Evolutionary conservation across 768 basidiomycete genomes (phyloP).

Genomic region (Boletales sp.): DNA sequence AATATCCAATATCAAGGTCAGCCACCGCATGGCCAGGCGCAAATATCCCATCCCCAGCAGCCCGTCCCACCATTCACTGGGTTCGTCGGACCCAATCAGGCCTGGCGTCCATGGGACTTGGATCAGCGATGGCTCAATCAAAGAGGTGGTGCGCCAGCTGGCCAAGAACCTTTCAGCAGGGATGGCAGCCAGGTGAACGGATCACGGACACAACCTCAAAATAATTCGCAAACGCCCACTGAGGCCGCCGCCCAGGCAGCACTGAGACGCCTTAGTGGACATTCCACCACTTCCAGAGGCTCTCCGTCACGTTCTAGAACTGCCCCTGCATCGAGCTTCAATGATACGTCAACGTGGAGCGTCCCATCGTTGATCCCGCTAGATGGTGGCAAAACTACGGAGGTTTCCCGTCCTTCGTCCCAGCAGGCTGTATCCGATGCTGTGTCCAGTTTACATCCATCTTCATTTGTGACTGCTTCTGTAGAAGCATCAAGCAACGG

Average conservation of each 20-base stretch:
- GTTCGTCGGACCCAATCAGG: constrained; percentile 59
- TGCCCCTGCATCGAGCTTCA: constrained; percentile 3
- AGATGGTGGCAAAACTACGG: constrained; percentile 7
- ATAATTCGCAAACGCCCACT: constrained; percentile 31
- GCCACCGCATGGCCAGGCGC: constrained; percentile 32
- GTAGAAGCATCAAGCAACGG: not conserved
- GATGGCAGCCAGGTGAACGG: not conserved
- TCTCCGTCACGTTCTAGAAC: constrained; percentile 6
- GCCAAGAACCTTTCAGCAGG: constrained; percentile 7
- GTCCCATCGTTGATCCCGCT: constrained; percentile 26
- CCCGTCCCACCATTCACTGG: constrained; percentile 56
- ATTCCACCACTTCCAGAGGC: constrained; percentile 9
- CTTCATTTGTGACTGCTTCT: constrained; percentile 2
- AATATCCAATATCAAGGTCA: constrained; percentile 57
- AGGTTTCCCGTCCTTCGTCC: not conserved
- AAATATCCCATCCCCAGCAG: constrained; percentile 26
- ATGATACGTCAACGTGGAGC: constrained; percentile 16
- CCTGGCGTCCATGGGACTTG: constrained; percentile 63
- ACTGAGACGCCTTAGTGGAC: constrained; percentile 43
- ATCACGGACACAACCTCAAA: constrained; percentile 9
- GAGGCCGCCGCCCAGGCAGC: constrained; percentile 69
- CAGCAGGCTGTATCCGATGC: constrained; percentile 1
- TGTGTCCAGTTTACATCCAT: constrained; percentile 7
- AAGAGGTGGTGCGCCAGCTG: not conserved
- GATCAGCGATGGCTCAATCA: constrained; percentile 31